Evolutionary conservation across 2,329 filamentous ascomycete species (phyloP).

Genomic region (Cercospora janseana): DNA sequence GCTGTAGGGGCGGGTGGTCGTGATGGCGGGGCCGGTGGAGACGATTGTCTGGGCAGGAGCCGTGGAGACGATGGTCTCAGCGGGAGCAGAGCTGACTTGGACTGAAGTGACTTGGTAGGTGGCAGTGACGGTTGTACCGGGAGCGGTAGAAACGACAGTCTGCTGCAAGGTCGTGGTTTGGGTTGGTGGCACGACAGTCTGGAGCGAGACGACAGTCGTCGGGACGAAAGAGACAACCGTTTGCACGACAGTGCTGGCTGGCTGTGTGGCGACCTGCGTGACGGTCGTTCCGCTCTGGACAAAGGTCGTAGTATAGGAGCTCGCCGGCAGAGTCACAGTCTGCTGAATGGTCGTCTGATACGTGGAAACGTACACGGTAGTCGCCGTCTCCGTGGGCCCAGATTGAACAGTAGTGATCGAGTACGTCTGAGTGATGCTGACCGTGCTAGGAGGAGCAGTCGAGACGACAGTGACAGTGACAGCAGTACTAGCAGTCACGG

Average conservation of each 20-base stretch:
- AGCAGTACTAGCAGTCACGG: background rate
- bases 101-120: background rate
- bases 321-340: conserved; percentile 4
- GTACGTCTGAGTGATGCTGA: conserved; percentile 5
- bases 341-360: background rate
- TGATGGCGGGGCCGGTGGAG: background rate
- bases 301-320: conserved; percentile 8
- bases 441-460: conserved; percentile 1
- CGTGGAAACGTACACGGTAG: background rate
- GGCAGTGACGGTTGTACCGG: background rate
- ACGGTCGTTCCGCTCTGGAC: background rate
- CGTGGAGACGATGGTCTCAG: background rate
- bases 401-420: background rate
- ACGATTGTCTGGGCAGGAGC: background rate
- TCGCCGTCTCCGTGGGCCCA: background rate
- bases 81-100: background rate
- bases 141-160: background rate
- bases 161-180: background rate
- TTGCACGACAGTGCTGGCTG: background rate
- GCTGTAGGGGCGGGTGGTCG: background rate
- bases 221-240: background rate
- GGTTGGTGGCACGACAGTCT: background rate
- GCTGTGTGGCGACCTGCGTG: background rate
- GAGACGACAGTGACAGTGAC: background rate
- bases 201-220: background rate